Evolutionary conservation across 1,284 basidiomycete species (phyloP), one percentile per base, ranked within the genome.

Genomic region (Cryptococcus amylolentus): DNA sequence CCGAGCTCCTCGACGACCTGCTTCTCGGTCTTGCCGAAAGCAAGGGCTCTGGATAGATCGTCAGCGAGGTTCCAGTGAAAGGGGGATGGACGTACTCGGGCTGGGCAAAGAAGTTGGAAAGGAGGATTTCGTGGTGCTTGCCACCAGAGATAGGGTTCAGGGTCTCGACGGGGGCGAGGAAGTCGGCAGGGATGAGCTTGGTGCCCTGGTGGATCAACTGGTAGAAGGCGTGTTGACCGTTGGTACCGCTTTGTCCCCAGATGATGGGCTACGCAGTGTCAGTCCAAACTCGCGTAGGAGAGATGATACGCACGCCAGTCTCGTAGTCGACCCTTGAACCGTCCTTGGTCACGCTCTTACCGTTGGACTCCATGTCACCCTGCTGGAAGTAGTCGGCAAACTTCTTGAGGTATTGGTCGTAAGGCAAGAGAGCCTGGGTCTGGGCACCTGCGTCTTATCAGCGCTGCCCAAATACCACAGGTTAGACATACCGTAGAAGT

Each of bases 371-470:
- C 95, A 98, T 98, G 79, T 98, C 95, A 47, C 94, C 94, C 78
- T 98, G 95, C 79, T 98, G 95, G 89, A 98, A 98, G 83, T 98
- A 98, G 80, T 98, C 95, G 55, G 95, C 95, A 73, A 98, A 98
- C 79, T 96, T 96, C 84, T 96, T 90, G 68, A 98, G 81, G 80
- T 98, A 98, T 78, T 98, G 95, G 79, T 98, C 96, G 74, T 98
- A 98, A 4, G 95, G 94, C 37, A 98, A 82, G 48, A 98, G 84
- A 7, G 89, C 91, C 70, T 97, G 91, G 1, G 95, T 97, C 80
- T 98, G 92, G 42, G 94, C 82, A 62, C 89, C 84, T 85, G 63
- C 31, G 10, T 35, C 16, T 3, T 44, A 8, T 27, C 31, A 53
- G n/a, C 46, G 6, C 26, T 27, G 31, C 41, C 27, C 18, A 35